phyloP scores from a whole-genome alignment of 768 basidiomycete species.

The Leucogyrophana mollusca region DNA sequence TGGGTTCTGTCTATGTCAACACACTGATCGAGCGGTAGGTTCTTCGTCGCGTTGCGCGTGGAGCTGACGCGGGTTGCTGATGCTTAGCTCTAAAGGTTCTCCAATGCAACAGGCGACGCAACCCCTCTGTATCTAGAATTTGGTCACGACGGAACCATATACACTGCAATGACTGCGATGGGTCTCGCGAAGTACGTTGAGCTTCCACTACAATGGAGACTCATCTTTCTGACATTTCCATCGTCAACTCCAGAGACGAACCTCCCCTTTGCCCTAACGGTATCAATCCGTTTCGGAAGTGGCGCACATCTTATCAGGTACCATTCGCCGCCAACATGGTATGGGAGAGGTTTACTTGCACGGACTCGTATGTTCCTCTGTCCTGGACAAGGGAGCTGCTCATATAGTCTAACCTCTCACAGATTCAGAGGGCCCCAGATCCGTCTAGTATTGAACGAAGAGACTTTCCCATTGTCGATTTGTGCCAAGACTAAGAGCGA shows the following conservation, averaged over 20 bases:
- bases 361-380: conserved; percentile 24
- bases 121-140: conserved; percentile 39
- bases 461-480: conserved; percentile 36
- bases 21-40: conserved; percentile 38
- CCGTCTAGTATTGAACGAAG: conserved; percentile 40
- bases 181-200: conserved; percentile 33
- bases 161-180: conserved; percentile 37
- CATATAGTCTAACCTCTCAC: conserved; percentile 1
- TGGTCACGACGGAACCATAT: conserved; percentile 41
- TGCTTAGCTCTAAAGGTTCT: conserved; percentile 25
- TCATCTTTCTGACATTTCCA: background rate
- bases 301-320: conserved; percentile 37
- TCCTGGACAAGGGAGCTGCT: background rate
- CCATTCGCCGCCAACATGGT: conserved; percentile 45
- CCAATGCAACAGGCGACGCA: conserved; percentile 33
- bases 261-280: conserved; percentile 25
- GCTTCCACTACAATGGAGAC: background rate
- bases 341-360: conserved; percentile 42
- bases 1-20: conserved; percentile 38
- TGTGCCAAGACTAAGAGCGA: conserved; percentile 31
- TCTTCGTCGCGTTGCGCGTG: background rate
- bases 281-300: conserved; percentile 30
- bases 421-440: conserved; percentile 36
- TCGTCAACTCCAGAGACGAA: conserved; percentile 29
- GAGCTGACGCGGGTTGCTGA: background rate